Conservation (phyloP, 441 rosid genomes). For the Geranium incanum region DNA sequence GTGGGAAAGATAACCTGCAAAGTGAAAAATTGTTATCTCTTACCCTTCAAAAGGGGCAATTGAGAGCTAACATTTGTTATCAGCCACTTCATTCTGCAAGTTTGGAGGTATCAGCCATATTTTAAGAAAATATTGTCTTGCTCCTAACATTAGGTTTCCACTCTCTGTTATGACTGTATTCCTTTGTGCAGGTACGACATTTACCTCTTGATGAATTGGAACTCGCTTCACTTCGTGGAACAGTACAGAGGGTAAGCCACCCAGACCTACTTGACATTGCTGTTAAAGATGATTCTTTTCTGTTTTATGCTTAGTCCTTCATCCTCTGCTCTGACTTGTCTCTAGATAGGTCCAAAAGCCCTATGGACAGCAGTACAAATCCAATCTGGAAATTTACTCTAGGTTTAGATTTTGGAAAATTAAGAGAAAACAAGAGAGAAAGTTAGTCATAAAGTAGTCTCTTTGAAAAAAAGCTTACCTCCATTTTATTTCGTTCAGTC, state of each 20-base stretch:
- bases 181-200: constrained; percentile 55
- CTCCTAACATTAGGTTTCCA: neutral
- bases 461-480: neutral
- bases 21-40: constrained; percentile 69
- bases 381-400: neutral
- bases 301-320: neutral
- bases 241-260: constrained; percentile 67
- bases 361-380: neutral
- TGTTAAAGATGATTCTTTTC: neutral
- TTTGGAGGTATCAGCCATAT: constrained; percentile 62
- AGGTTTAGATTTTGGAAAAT: neutral
- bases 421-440: neutral
- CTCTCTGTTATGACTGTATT: neutral
- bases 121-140: constrained; percentile 11
- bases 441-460: neutral
- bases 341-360: neutral
- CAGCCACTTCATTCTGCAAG: constrained; percentile 78
- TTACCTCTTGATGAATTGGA: constrained; percentile 97
- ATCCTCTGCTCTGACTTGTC: constrained; percentile 5
- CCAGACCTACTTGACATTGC: constrained; percentile 6
- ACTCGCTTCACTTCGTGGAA: constrained; percentile 92
- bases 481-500: neutral
- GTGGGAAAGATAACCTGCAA: constrained; percentile 45
- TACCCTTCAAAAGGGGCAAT: constrained; percentile 88
- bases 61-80: constrained; percentile 66